Conservation (phyloP, 2,329 filamentous ascomycete genomes). For the Pseudocercospora vitis region DNA sequence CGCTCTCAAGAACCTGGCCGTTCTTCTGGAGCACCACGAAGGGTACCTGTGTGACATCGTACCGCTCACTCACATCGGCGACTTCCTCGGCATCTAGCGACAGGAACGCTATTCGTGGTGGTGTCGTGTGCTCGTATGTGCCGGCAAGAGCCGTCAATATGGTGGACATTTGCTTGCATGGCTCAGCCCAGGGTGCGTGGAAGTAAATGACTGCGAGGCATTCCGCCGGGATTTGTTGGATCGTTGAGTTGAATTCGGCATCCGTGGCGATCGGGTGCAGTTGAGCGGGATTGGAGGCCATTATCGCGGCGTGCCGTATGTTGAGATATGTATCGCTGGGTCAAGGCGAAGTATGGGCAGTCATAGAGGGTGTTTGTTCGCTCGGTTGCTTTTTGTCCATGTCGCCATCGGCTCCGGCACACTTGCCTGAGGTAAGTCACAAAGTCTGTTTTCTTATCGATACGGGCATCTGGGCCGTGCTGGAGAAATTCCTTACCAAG, state of each 20-base stretch:
- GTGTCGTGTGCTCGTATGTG: constrained; percentile 71
- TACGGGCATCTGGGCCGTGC: too few relatives aligned
- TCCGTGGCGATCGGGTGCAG: constrained; percentile 76
- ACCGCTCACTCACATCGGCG: constrained; percentile 84
- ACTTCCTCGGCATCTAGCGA: constrained; percentile 93
- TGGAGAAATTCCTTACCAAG: too few relatives aligned
- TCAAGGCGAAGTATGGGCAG: too few relatives aligned
- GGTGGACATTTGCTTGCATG: constrained; percentile 89
- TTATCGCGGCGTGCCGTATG: constrained; percentile 6
- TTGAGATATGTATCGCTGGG: background rate
- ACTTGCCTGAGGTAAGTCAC: too few relatives aligned
- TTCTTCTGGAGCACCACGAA: constrained; percentile 81
- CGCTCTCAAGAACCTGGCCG: constrained; percentile 73
- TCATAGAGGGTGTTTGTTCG: too few relatives aligned
- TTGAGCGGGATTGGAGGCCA: constrained; percentile 38
- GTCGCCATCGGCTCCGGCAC: background rate
- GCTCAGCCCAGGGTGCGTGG: constrained; percentile 94
- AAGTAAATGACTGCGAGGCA: constrained; percentile 87
- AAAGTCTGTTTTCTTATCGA: constrained; percentile 5
- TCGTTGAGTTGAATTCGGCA: constrained; percentile 68
- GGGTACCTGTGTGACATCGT: constrained; percentile 92
- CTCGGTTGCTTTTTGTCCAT: background rate
- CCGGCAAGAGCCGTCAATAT: constrained; percentile 82
- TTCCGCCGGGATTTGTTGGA: constrained; percentile 64
- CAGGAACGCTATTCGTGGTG: constrained; percentile 74